These are phyloP conservation scores for Ramaria sp. DNA, from an alignment of 768 basidiomycete species.

Conservation along the genomic window DNA sequence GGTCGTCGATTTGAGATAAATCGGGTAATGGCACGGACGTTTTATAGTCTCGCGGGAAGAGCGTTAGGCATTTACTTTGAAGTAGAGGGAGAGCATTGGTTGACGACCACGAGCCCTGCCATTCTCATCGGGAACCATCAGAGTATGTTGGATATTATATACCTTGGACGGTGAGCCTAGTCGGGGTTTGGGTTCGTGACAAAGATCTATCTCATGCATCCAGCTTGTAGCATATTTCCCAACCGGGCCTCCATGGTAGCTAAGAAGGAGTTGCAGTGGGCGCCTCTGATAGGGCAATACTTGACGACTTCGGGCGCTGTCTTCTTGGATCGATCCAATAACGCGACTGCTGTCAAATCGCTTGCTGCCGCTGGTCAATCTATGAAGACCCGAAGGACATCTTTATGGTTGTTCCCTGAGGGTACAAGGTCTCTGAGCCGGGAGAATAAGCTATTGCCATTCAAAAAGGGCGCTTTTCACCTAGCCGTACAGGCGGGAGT, in stretches of 20 bases:
- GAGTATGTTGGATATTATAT: constrained; percentile 82
- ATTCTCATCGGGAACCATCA: constrained; percentile 88
- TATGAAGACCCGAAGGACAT: constrained; percentile 61
- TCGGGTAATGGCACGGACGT: constrained; percentile 70
- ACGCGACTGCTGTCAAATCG: constrained; percentile 58
- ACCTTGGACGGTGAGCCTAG: constrained; percentile 58
- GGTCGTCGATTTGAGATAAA: constrained; percentile 75
- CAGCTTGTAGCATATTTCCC: constrained; percentile 58
- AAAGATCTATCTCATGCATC: constrained; percentile 4
- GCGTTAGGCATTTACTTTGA: constrained; percentile 57
- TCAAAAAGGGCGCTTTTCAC: constrained; percentile 99
- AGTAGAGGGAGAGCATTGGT: constrained; percentile 80
- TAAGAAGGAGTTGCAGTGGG: constrained; percentile 80
- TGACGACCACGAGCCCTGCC: constrained; percentile 51
- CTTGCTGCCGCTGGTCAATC: constrained; percentile 66
- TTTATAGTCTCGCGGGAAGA: constrained; percentile 60
- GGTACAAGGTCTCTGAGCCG: constrained; percentile 76
- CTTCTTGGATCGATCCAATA: constrained; percentile 84
- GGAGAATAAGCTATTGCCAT: constrained; percentile 59
- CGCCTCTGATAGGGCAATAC: constrained; percentile 79
- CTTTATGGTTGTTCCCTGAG: constrained; percentile 94
- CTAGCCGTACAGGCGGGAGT: constrained; percentile 84
- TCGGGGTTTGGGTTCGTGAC: constrained; percentile 7
- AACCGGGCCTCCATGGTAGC: constrained; percentile 79
- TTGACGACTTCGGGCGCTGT: constrained; percentile 85